Evolutionary conservation across 2,329 filamentous ascomycete species (phyloP).

Genomic region (Colletotrichum aenigma): DNA sequence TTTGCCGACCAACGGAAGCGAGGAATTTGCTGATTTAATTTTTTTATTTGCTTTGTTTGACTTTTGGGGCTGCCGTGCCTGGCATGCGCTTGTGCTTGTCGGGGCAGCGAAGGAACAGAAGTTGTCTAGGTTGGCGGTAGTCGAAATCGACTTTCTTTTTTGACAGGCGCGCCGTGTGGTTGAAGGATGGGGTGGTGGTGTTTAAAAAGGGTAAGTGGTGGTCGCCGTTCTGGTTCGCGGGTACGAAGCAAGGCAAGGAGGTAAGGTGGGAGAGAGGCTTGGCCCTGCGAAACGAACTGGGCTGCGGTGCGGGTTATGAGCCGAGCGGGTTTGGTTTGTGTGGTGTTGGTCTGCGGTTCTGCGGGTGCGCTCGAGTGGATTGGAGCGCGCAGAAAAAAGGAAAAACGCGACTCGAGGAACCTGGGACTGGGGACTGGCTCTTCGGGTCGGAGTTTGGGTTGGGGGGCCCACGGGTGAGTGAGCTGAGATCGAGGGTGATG

Average conservation of each 20-base stretch:
- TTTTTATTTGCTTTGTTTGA: conserved; percentile 40
- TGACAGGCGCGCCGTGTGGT: conserved; percentile 12
- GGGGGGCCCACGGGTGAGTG: background rate
- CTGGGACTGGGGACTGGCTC: background rate
- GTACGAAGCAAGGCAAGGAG: background rate
- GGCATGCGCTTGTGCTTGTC: conserved; percentile 27
- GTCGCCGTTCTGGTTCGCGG: background rate
- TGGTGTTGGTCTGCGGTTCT: background rate
- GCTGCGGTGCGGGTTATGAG: conserved; percentile 8
- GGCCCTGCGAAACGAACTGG: conserved; percentile 11
- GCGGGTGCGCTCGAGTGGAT: background rate
- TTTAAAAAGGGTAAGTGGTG: background rate
- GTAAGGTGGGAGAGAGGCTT: background rate
- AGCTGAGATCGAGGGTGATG: background rate
- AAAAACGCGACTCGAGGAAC: conserved; percentile 19
- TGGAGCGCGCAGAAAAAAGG: background rate
- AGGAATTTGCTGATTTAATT: conserved; percentile 42
- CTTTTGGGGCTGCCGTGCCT: conserved; percentile 30
- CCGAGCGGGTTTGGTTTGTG: conserved; percentile 9
- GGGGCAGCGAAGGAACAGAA: background rate
- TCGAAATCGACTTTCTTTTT: conserved; percentile 9
- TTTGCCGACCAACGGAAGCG: conserved; percentile 44
- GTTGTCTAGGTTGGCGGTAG: conserved; percentile 7
- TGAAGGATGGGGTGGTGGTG: background rate
- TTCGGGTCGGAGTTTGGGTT: background rate